Evolutionary conservation across 495 filamentous ascomycete species (phyloP).

Genomic region (Penicillium flavigenum): DNA sequence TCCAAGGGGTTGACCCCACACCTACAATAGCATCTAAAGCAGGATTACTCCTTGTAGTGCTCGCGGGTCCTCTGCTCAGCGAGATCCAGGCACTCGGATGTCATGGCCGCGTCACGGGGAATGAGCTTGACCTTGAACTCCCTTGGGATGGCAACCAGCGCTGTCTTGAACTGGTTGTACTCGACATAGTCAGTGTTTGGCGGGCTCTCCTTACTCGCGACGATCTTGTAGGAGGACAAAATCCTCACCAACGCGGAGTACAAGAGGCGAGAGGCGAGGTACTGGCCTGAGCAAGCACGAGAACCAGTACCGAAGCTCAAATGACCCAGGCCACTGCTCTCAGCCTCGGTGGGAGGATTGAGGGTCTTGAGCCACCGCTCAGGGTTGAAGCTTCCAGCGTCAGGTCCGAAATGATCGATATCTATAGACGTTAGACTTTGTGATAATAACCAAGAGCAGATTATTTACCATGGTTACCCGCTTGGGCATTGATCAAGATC

Average conservation of each 20-base stretch:
- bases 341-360: conserved; percentile 37
- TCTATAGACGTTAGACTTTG: conserved; percentile 28
- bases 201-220: conserved; percentile 46
- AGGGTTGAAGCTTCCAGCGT: conserved; percentile 52
- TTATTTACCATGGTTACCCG: conserved; percentile 54
- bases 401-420: conserved; percentile 49
- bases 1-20: neutral
- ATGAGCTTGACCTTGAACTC: conserved; percentile 54
- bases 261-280: conserved; percentile 51
- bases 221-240: conserved; percentile 50
- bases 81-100: conserved; percentile 34
- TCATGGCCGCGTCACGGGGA: conserved; percentile 38
- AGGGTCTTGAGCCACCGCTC: conserved; percentile 50
- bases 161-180: conserved; percentile 56
- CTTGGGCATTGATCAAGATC: conserved; percentile 58
- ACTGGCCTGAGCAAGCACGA: conserved; percentile 52
- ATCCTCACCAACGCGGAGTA: conserved; percentile 51
- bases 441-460: neutral
- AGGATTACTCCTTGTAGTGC: conserved; percentile 41
- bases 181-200: conserved; percentile 59
- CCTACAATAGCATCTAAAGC: neutral
- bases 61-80: conserved; percentile 41
- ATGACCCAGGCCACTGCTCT: conserved; percentile 39
- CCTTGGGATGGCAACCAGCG: conserved; percentile 54
- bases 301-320: conserved; percentile 56